Percentiles rank a stretch among this genome's conserved stretches.
phyloP scores from a whole-genome alignment of 768 basidiomycete genomes.

The Tylopilus sp. region DNA sequence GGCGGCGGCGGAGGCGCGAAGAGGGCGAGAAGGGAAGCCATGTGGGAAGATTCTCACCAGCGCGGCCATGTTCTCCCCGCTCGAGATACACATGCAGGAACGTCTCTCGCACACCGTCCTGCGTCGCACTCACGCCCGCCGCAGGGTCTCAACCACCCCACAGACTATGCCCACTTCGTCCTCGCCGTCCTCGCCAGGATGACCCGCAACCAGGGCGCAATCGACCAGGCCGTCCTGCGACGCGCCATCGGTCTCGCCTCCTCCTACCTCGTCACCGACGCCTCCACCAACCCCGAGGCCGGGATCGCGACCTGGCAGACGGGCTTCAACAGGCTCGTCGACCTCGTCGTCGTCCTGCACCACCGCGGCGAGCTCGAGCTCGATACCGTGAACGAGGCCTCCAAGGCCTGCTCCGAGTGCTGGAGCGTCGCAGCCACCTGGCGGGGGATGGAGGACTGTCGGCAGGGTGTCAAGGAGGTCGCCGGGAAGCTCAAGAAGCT shows the following conservation, averaged over 20 bases:
- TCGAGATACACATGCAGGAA: conserved; percentile 32
- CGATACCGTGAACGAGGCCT: conserved; percentile 69
- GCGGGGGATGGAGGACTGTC: conserved; percentile 61
- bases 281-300: conserved; percentile 52
- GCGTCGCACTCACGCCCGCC: conserved; percentile 2
- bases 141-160: conserved; percentile 39
- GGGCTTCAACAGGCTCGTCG: conserved; percentile 68
- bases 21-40: conserved; percentile 19
- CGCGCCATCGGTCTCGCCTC: conserved; percentile 68
- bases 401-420: conserved; percentile 67
- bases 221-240: conserved; percentile 62
- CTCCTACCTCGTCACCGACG: conserved; percentile 76
- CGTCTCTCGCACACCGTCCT: conserved; percentile 4
- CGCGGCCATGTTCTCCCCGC: conserved; percentile 17
- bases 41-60: conserved; percentile 15
- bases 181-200: conserved; percentile 51
- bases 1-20: conserved; percentile 9
- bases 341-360: conserved; percentile 72
- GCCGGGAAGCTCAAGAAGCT: conserved; percentile 58
- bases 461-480: conserved; percentile 57
- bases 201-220: conserved; percentile 40
- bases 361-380: conserved; percentile 62
- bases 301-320: conserved; percentile 62
- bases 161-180: conserved; percentile 62
- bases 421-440: conserved; percentile 72